Percentiles rank a stretch among this genome's conserved stretches.
Conservation (phyloP, 2,329 filamentous ascomycete genomes). For the Sarocladium oryzae region DNA sequence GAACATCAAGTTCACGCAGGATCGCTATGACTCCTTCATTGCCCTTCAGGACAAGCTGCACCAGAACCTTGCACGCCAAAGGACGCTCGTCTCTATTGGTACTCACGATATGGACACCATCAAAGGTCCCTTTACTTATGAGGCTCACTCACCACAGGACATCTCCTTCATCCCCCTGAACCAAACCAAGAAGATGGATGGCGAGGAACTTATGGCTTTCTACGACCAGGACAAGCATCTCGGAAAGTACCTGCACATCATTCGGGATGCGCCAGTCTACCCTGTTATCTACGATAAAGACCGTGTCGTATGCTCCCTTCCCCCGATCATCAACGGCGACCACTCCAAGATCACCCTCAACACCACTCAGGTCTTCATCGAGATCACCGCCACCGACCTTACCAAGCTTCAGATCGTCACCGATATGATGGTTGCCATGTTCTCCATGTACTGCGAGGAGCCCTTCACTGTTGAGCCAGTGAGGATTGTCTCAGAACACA, state of each 20-base stretch:
- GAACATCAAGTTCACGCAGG: constrained; percentile 85
- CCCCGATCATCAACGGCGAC: constrained; percentile 95
- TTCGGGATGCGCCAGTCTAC: constrained; percentile 87
- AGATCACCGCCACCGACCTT: constrained; percentile 90
- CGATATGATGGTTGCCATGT: constrained; percentile 96
- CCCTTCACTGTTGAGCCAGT: constrained; percentile 91
- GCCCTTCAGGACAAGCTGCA: constrained; percentile 96
- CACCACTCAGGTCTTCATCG: constrained; percentile 92
- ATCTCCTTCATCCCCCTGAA: constrained; percentile 90
- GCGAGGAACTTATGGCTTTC: constrained; percentile 83
- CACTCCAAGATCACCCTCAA: constrained; percentile 92
- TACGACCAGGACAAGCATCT: constrained; percentile 94
- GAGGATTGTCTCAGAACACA: constrained; percentile 87
- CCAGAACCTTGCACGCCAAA: constrained; percentile 86
- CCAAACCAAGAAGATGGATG: constrained; percentile 83
- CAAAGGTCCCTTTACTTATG: constrained; percentile 92
- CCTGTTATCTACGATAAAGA: constrained; percentile 93
- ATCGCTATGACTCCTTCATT: constrained; percentile 95
- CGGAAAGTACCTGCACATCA: constrained; percentile 86
- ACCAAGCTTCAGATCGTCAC: constrained; percentile 95
- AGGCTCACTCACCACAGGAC: constrained; percentile 83
- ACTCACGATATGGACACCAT: constrained; percentile 95
- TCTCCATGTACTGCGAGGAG: constrained; percentile 83
- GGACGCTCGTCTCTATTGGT: constrained; percentile 92
- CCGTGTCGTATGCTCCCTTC: constrained; percentile 80